Base-by-base conservation (phyloP, 345 rosid species). In the Populus deltoides region DNA sequence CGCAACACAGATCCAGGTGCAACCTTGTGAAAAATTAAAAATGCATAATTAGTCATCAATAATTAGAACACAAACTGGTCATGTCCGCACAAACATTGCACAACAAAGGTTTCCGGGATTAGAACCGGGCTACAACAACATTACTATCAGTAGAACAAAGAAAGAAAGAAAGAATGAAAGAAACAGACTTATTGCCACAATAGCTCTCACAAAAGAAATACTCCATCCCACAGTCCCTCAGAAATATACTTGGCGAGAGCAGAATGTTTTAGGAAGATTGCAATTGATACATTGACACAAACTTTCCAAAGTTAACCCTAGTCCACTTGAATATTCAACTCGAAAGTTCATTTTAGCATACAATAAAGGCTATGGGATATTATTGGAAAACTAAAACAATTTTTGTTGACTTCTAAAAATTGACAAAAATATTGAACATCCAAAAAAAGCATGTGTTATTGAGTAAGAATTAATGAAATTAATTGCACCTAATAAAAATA, bases 1-100 rank as follows among this genome's bases (percentile, higher is more conserved):
- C 92, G 92, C 90, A 97, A 87, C 84, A 88, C 72, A 79, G 98
- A 92, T 82, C 92, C 98, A 49, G 94, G 94, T 71, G 97, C 98
- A 83, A 97, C 93, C 99, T 97, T 81, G 87, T 88, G 24, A 63
- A 31, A 77, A 65, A 83, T 53, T 70, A 81, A n/a, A 67, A 62
- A 59, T 25, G 33, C 33, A 43, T 66, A 66, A 83, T 49, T 51
- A 63, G 63, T 41, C 27, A 45, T 22, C 55, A 73, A 11, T 71
- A 39, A 68, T 70, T 47, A 38, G 63, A 59, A 9, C 9, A 68
- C 17, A 51, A 45, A 62, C 20, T 51, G 38, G 51, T 72, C 9
- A 33, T 29, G 38, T 65, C 68, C 16, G 20, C 43, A 57, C 61
- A 29, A 16, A 29, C 67, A 29, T 22, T 3, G 62, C 45, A 78